Conservation (phyloP, 164 flowering plant species). For the Magnolia sinica region DNA sequence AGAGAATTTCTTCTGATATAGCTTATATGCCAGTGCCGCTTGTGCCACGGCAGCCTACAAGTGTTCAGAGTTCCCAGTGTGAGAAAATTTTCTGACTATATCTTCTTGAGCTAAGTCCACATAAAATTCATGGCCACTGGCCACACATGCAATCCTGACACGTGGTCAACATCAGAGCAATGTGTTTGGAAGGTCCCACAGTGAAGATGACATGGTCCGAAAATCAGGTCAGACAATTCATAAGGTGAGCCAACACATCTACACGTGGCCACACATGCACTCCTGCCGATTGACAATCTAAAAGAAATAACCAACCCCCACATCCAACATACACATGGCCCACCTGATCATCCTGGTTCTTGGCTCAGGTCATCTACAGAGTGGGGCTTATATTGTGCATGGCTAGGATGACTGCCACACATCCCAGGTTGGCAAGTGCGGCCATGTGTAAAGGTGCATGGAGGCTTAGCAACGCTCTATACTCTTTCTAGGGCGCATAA, state of each 20-base stretch:
- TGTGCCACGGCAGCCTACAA: slow-evolving; percentile 97
- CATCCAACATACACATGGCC: neutral
- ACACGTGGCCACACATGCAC: neutral
- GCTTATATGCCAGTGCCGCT: slow-evolving; percentile 88
- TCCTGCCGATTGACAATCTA: neutral
- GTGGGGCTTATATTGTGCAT: neutral
- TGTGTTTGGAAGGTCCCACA: neutral
- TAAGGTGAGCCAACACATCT: neutral
- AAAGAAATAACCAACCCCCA: neutral
- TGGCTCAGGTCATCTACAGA: neutral
- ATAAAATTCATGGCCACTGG: too few species aligned
- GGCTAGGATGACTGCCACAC: neutral
- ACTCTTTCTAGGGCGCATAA: neutral
- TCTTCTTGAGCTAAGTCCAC: neutral
- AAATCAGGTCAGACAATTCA: neutral
- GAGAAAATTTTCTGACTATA: neutral
- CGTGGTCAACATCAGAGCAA: neutral
- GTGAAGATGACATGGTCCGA: neutral
- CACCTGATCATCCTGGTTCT: neutral
- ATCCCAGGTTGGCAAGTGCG: neutral
- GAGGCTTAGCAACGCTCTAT: neutral
- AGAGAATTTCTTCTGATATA: slow-evolving; percentile 96
- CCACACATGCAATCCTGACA: neutral
- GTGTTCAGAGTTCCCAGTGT: neutral
- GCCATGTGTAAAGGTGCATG: neutral